Evolutionary conservation across 352 stramenopile species (phyloP).

Genomic region (Phytopythium montanum): DNA sequence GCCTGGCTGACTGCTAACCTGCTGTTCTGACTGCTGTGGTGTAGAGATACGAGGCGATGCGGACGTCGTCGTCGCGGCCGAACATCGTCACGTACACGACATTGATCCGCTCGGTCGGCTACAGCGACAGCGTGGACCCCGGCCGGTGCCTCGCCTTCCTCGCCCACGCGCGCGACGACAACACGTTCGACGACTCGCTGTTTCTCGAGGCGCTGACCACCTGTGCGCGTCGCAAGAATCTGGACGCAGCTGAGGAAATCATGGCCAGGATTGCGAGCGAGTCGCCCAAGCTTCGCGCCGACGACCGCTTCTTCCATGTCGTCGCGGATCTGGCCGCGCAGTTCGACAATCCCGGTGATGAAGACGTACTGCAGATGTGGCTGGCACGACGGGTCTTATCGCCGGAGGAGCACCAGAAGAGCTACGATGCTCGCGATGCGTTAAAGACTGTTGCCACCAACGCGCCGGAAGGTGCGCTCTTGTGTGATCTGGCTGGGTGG

Average conservation of each 20-base stretch:
- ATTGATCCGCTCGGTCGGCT: slow-evolving; percentile 45
- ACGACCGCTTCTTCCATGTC: slow-evolving; percentile 41
- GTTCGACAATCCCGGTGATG: slow-evolving; percentile 20
- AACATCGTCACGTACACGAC: slow-evolving; percentile 82
- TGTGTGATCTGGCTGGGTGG: no score
- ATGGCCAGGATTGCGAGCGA: slow-evolving; percentile 29
- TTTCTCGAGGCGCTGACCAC: slow-evolving; percentile 57
- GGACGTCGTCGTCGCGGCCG: slow-evolving; percentile 44
- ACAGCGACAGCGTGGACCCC: slow-evolving; percentile 28
- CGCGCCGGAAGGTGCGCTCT: not conserved
- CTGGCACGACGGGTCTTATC: slow-evolving; percentile 26
- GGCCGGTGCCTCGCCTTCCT: slow-evolving; percentile 47
- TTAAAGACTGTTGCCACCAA: not conserved
- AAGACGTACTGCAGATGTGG: slow-evolving; percentile 38
- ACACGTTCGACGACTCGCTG: slow-evolving; percentile 59
- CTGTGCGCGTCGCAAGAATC: slow-evolving; percentile 39
- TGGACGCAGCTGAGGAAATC: slow-evolving; percentile 25
- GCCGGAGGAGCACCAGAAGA: slow-evolving; percentile 25
- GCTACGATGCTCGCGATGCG: slow-evolving; percentile 3
- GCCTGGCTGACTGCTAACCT: not conserved
- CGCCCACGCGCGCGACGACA: slow-evolving; percentile 34
- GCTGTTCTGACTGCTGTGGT: no score
- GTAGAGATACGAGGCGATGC: slow-evolving; percentile 65
- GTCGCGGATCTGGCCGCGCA: slow-evolving; percentile 34
- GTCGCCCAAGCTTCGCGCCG: slow-evolving; percentile 32